Conservation (phyloP, 805 yeast species). For the Kodamaea leandrae region DNA sequence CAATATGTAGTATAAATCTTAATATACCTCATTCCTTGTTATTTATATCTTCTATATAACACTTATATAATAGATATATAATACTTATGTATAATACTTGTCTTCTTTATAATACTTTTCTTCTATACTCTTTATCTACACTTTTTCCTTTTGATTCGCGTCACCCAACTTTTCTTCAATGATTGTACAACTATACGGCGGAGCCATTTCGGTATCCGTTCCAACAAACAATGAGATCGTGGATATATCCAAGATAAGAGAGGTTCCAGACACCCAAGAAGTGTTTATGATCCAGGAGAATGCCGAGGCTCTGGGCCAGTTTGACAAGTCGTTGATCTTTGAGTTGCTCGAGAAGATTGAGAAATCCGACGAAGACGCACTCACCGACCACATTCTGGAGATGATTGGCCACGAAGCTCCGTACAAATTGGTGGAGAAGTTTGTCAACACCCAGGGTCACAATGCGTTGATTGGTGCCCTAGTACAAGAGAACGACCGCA, state of each 20-base stretch:
- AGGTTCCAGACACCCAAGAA: slow-evolving; percentile 92
- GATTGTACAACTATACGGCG: slow-evolving; percentile 60
- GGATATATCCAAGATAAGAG: slow-evolving; percentile 78
- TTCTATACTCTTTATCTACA: neutral
- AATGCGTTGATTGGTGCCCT: slow-evolving; percentile 5
- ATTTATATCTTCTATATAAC: no score
- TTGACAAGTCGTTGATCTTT: slow-evolving; percentile 58
- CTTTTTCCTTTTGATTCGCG: neutral
- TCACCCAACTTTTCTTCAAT: no score
- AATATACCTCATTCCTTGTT: no score
- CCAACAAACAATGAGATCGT: slow-evolving; percentile 49
- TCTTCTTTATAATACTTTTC: neutral
- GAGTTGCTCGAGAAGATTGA: slow-evolving; percentile 59
- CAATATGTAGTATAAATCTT: no score
- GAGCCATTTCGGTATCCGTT: slow-evolving; percentile 57
- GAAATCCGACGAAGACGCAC: slow-evolving; percentile 37
- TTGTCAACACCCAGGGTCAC: slow-evolving; percentile 6
- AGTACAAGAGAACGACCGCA: slow-evolving; percentile 11
- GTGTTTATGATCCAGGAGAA: slow-evolving; percentile 59
- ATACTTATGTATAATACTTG: no score
- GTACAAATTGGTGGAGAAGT: slow-evolving; percentile 8
- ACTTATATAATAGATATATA: no score
- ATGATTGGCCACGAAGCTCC: slow-evolving; percentile 29
- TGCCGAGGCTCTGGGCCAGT: slow-evolving; percentile 21
- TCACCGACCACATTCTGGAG: slow-evolving; percentile 56